Base-by-base conservation (phyloP, 140 eudicot genomes). In the Cichorium intybus region DNA sequence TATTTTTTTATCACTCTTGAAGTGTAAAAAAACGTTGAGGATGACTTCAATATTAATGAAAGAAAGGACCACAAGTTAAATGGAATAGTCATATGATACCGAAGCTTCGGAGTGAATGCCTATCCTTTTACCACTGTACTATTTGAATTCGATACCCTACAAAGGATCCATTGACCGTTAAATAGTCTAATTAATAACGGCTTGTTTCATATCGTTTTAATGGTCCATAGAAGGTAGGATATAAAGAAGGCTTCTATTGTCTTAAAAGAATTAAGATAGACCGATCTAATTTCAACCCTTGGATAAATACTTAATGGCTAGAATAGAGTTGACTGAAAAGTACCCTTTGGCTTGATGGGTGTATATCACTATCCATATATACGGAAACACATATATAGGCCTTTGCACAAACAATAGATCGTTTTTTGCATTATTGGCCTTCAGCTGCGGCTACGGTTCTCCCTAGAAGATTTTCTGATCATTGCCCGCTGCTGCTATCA, bases 11-110 rank as follows among this genome's bases (percentile, higher is more conserved):
- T 68, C 64, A 60, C 62, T 45, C 59, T 68, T 46, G 16, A 59
- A 67, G 59, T 50, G 59, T 39, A 27, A 51, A 47, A 47, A 59
- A 67, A 58, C 59, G 60, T 75, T 39, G 70, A 75, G 62, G 62
- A 56, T 60, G 64, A 68, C 80, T 41, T 29, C n/a, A 60, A 58
- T 51, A 28, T 60, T 46, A 16, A 75, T 51, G 70, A 35, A 29
- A 21, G 75, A 60, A 29, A 49, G 80, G 80, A 75, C 80, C 80
- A 74, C 80, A 68, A 75, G n/a, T n/a, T n/a, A n/a, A 56, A 21
- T 50, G 46, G 64, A 75, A 72, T 62, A 72, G 78, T 73, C 66
- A 28, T 47, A 67, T 59, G 60, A 60, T 58, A 60, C 21, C 27
- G 58, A 58, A 74, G 74, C 35, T 74, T 58, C 66, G 24, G 59